Conservation (phyloP, 805 yeast species). For the Wickerhamia fluorescens region DNA sequence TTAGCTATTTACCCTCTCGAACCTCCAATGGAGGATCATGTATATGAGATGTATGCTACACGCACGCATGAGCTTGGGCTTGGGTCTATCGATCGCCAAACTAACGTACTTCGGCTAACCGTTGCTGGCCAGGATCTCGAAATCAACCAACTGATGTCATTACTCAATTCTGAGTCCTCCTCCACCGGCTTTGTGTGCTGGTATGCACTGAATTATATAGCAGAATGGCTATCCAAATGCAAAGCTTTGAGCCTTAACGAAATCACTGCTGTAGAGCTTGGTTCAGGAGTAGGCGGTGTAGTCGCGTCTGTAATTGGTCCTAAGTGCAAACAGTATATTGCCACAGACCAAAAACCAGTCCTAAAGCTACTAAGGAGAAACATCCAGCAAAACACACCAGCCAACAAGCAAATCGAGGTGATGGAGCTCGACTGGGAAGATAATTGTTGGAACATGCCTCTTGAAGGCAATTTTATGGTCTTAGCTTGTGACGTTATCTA, state of each 20-base stretch:
- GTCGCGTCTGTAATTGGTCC: conserved; percentile 35
- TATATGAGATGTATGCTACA: too few species aligned
- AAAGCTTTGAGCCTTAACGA: conserved; percentile 20
- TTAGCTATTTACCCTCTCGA: too few species aligned
- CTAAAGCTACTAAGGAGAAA: conserved; percentile 44
- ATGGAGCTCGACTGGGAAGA: conserved; percentile 63
- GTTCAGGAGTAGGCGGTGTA: conserved; percentile 55
- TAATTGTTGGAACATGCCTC: conserved; percentile 27
- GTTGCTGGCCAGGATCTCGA: conserved; percentile 18
- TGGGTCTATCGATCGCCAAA: too few species aligned
- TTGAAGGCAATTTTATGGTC: conserved; percentile 45
- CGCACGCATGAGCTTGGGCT: too few species aligned
- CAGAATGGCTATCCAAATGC: too few species aligned
- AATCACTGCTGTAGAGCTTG: conserved; percentile 45
- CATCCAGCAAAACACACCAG: conserved; percentile 29
- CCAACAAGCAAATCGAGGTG: conserved; percentile 28
- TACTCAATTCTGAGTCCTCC: conserved; percentile 27
- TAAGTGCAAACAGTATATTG: conserved; percentile 32
- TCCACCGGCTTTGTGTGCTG: conserved; percentile 65
- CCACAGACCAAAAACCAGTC: conserved; percentile 53
- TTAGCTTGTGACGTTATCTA: conserved; percentile 63
- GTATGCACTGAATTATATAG: conserved; percentile 43
- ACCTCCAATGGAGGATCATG: too few species aligned
- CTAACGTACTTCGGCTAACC: too few species aligned
- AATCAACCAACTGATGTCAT: conserved; percentile 28